Base-by-base conservation (phyloP, 2,329 filamentous ascomycete species). In the Nigrospora sphaerica region DNA sequence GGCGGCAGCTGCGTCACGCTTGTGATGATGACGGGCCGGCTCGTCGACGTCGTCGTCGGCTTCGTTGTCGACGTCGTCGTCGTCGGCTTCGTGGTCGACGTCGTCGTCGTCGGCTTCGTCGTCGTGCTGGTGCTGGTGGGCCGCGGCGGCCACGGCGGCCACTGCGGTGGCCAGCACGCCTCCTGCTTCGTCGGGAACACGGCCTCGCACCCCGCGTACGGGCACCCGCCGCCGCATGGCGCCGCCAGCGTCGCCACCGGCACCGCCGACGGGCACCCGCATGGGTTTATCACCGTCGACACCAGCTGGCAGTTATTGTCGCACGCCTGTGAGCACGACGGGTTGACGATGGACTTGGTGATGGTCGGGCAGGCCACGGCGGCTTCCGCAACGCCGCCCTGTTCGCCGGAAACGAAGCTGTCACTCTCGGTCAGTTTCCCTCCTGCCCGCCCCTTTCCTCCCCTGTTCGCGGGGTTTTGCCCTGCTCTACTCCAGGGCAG, bases 241-340 rank as follows among this genome's bases (percentile, higher is more conserved):
- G 52, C 52, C 41, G 57, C 50, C 37, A 62, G 54, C 2, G 57
- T 61, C 10, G 59, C 58, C 14, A 58, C 61, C 16, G 59, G 58
- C 23, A 62, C 46, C 0, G 52, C 32, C 3, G 53, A 39, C 12
- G 59, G 59, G 47, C 59, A 62, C 38, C 52, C 53, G 49, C 59
- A 62, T 1, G 58, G 54, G 47, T 61, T 60, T 32, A 48, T 49
- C 45, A 62, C 48, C 11, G 56, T 60, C 17, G 52, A 53, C n/a
- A 54, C 46, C 48, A 60, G 54, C 12, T 40, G 50, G 50, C 58
- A 62, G 54, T 61, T 56, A 1, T 48, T 41, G 39, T 52, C 37
- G 53, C 59, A 61, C n/a, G 45, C 32, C 39, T 56, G 56, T 36
- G 39, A 32, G 50, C 59, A 61, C 10, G 32, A 45, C 6, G 50